These are phyloP conservation scores for Teunomyces aglyptinius DNA, from an alignment of 805 yeast species.

Conservation along the genomic window DNA sequence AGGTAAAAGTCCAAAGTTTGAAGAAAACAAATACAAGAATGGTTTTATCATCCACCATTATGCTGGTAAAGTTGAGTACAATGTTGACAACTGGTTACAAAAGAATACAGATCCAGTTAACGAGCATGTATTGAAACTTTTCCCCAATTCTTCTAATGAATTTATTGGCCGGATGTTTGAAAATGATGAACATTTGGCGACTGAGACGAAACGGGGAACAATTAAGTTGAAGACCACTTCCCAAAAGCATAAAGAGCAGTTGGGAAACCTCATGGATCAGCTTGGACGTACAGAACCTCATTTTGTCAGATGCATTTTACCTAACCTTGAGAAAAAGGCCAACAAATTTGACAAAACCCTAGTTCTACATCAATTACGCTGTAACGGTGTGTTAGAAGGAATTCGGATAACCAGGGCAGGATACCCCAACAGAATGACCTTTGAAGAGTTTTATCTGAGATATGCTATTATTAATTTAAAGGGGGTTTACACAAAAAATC, in stretches of 20 bases:
- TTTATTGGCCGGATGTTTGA: conserved; percentile 59
- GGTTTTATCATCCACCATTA: conserved; percentile 88
- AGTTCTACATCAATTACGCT: conserved; percentile 85
- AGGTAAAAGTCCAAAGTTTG: conserved; percentile 50
- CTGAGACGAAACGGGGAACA: conserved; percentile 36
- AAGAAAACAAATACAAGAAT: conserved; percentile 66
- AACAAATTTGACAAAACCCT: conserved; percentile 68
- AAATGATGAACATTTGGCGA: conserved; percentile 27
- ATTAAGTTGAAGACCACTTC: conserved; percentile 62
- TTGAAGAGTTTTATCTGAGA: conserved; percentile 73
- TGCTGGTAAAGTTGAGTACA: conserved; percentile 95
- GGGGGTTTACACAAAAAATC: conserved; percentile 42
- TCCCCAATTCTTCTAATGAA: conserved; percentile 54
- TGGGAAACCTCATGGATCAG: conserved; percentile 66
- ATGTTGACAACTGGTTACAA: conserved; percentile 88
- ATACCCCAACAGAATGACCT: conserved; percentile 87
- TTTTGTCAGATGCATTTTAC: conserved; percentile 93
- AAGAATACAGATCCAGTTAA: conserved; percentile 93
- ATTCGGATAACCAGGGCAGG: conserved; percentile 97
- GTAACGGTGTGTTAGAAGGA: conserved; percentile 98
- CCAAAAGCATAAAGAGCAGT: conserved; percentile 84
- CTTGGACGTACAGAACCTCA: conserved; percentile 86
- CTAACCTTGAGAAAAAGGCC: conserved; percentile 74
- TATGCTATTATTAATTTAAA: conserved; percentile 67
- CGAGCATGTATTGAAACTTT: conserved; percentile 63